Conservation (phyloP, 345 rosid species). For the Eucalyptus sideroxylon region DNA sequence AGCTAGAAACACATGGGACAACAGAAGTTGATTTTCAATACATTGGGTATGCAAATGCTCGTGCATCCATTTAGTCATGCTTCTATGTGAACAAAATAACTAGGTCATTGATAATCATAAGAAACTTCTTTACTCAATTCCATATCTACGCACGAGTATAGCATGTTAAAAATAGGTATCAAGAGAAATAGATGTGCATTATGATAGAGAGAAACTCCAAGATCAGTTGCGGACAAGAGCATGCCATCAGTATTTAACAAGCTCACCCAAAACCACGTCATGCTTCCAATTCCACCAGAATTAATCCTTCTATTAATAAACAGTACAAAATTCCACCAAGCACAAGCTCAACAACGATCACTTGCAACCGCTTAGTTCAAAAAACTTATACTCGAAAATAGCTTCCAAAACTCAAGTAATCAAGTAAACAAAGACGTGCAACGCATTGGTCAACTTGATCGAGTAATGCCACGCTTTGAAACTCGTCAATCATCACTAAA, state of each 20-base stretch:
- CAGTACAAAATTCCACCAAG: neutral
- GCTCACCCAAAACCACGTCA: neutral
- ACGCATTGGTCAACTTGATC: neutral
- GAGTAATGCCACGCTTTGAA: neutral
- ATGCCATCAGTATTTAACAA: neutral
- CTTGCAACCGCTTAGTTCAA: neutral
- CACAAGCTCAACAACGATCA: neutral
- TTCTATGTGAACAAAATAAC: too few species aligned
- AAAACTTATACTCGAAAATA: too few species aligned
- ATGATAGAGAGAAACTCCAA: neutral
- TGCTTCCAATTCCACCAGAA: neutral
- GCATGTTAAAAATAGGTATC: neutral
- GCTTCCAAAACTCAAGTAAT: neutral
- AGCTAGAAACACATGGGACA: too few species aligned
- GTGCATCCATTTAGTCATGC: too few species aligned
- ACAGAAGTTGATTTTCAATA: too few species aligned
- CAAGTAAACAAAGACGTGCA: neutral
- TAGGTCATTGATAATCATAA: too few species aligned
- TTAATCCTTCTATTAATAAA: neutral
- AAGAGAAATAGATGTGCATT: neutral
- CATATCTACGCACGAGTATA: too few species aligned
- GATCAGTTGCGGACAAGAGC: neutral
- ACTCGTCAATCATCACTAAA: neutral
- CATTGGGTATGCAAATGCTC: too few species aligned
- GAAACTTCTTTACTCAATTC: too few species aligned